Base-by-base conservation (phyloP, 495 filamentous ascomycete species). In the Amphirosellinia nigrospora region DNA sequence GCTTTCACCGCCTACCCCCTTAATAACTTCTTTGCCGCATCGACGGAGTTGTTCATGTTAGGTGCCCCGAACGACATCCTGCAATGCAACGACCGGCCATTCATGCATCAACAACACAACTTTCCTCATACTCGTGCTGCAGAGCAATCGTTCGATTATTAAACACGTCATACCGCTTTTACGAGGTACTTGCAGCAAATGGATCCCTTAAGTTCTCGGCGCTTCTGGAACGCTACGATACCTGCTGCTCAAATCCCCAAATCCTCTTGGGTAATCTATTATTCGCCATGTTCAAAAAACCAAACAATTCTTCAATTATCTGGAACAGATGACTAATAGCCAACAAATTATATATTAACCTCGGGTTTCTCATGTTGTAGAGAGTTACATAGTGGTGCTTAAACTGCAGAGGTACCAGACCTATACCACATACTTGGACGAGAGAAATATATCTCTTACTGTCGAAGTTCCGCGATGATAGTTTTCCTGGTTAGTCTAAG, bases 111-210 rank as follows among this genome's bases (percentile, higher is more conserved):
- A 53, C 23, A 45, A 45, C 59, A 62, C 23, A 63, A 28, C 13
- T 32, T 60, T 41, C 19, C 58, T 26, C 11, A 41, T 36, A 26
- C 36, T 36, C 5, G n/a, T 28, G n/a, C 39, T n/a, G 13, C 60
- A 46, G n/a, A 32, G 8, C 26, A 32, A 3, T 43, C 26, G 10
- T 63, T 43, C 36, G 36, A 61, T 63, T 10, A 28, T 19, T 28
- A 26, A 28, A 30, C 39, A 63, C 60, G 60, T 63, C 60, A 61
- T 61, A 46, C 60, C 60, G 60, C 60, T 63, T 63, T 16, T 34
- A 6, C 32, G 60, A 63, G 15, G 55, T 11, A 34, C 3, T 21
- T 21, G 55, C 19, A n/a, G 55, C 30, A 9, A 8, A 19, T 38
- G 21, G 55, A n/a, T 36, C 21, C 16, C 1, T 4, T 58, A 36